Conservation (phyloP, 805 yeast species). For the Sugiyamaella chiloensis region DNA sequence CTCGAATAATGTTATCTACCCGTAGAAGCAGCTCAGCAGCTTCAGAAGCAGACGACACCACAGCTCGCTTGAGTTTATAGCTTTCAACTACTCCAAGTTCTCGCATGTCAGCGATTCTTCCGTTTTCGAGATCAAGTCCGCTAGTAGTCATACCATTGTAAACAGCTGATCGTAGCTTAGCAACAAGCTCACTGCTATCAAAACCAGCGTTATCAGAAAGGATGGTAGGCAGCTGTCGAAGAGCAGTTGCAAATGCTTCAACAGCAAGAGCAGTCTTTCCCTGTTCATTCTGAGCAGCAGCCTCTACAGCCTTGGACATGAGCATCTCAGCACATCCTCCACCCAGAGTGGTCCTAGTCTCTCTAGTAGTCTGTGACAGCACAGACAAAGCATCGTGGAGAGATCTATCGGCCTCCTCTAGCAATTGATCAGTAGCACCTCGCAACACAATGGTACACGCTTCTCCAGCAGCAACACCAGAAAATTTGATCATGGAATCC, state of each 20-base stretch:
- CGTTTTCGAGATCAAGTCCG: conserved; percentile 84
- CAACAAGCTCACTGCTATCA: conserved; percentile 87
- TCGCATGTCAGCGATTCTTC: conserved; percentile 89
- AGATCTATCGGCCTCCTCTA: conserved; percentile 96
- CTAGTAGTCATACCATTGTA: conserved; percentile 90
- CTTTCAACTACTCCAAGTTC: conserved; percentile 91
- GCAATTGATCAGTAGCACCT: conserved; percentile 95
- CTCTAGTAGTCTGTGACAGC: conserved; percentile 88
- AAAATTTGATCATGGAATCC: conserved; percentile 81
- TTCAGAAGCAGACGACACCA: conserved; percentile 93
- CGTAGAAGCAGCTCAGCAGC: conserved; percentile 95
- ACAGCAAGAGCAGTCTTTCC: conserved; percentile 94
- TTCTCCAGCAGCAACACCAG: conserved; percentile 94
- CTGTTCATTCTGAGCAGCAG: conserved; percentile 82
- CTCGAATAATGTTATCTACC: conserved; percentile 94
- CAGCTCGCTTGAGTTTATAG: conserved; percentile 87
- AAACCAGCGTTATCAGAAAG: conserved; percentile 96
- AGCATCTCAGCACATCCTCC: conserved; percentile 96
- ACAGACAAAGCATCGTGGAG: conserved; percentile 96
- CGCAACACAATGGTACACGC: conserved; percentile 95
- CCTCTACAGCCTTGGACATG: conserved; percentile 96
- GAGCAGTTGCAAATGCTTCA: conserved; percentile 89
- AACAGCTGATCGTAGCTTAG: conserved; percentile 84
- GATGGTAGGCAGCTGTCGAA: conserved; percentile 92
- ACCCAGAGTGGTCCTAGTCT: conserved; percentile 87